These are phyloP conservation scores for Monosporozyma yasuniensis DNA, from an alignment of 805 yeast genomes.

Conservation along the genomic window DNA sequence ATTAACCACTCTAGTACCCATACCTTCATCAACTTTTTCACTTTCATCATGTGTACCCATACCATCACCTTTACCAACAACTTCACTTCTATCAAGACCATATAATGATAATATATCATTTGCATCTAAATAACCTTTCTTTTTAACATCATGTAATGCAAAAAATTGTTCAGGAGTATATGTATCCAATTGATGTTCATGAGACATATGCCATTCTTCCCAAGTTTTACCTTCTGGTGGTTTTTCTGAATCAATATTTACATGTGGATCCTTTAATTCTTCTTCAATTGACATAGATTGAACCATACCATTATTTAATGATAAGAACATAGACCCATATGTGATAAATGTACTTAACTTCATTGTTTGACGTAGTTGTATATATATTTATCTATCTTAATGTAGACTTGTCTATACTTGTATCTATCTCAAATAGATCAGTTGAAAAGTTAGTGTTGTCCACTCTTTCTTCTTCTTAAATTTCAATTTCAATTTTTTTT, in stretches of 20 bases:
- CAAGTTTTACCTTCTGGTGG: conserved; percentile 52
- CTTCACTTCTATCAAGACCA: conserved; percentile 63
- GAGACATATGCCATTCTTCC: conserved; percentile 87
- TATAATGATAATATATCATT: conserved; percentile 70
- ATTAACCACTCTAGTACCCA: conserved; percentile 44
- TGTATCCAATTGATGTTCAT: conserved; percentile 71
- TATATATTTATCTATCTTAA: not conserved
- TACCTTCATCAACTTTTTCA: conserved; percentile 48
- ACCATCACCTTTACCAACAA: conserved; percentile 85
- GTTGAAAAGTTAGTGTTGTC: not conserved
- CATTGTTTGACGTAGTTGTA: not conserved
- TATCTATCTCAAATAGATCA: too few species aligned
- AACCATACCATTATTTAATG: not conserved
- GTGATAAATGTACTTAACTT: not conserved
- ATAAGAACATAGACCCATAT: not conserved
- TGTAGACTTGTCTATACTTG: not conserved
- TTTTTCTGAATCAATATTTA: conserved; percentile 29
- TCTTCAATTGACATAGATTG: conserved; percentile 1
- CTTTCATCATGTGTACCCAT: conserved; percentile 70
- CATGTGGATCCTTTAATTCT: conserved; percentile 14
- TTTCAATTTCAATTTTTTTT: not conserved
- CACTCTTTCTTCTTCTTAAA: not conserved
- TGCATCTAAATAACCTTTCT: conserved; percentile 46
- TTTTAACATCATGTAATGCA: conserved; percentile 63
- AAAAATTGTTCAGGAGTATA: conserved; percentile 73